Base-by-base conservation (phyloP, 163 green algal genomes). In the Scenedesmus sp. region DNA sequence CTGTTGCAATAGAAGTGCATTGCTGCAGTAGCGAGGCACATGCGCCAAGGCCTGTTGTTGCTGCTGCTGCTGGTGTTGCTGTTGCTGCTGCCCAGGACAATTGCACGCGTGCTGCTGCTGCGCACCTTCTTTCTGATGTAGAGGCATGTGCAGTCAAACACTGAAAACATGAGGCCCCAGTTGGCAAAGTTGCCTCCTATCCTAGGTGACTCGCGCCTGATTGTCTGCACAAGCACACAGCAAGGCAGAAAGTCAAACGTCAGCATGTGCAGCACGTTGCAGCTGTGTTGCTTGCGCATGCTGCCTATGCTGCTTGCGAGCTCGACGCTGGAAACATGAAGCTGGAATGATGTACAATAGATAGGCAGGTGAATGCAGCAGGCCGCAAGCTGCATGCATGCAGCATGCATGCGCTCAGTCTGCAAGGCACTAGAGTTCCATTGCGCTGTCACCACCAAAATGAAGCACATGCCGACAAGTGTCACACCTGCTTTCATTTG, bases 151-250 rank as follows among this genome's bases (percentile, higher is more conserved):
- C 98, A 99, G 93, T 99, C 98, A 96, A 99, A 99, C 2, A 97
- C 97, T 10, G 97, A 98, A 94, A 99, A 99, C 3, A 99, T 96
- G n/a, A 98, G 97, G 70, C 98, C 98, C 98, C 98, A 99, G 86
- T 99, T 97, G 26, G 98, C 98, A 95, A 99, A 99, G 93, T 97
- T 99, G 64, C 98, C 98, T 56, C 98, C 98, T 55, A 99, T 96
- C 18, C 96, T 96, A 5, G 98, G 98, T 5, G 98, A 98, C 88
- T 99, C 97, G 59, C 97, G 93, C 57, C 98, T 94, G 55, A 99
- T 95, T 2, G 97, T 96, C 96, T 99, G 95, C 88, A 93, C 4
- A 57, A 1, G 66, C 54, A 89, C 64, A 67, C 59, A 91, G 8
- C 6, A n/a, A 26, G 16, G 59, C 66, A 76, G 57, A 0, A 20